phyloP scores from a whole-genome alignment of 1,284 basidiomycete genomes.

The Apiotrichum veenhuisii region DNA sequence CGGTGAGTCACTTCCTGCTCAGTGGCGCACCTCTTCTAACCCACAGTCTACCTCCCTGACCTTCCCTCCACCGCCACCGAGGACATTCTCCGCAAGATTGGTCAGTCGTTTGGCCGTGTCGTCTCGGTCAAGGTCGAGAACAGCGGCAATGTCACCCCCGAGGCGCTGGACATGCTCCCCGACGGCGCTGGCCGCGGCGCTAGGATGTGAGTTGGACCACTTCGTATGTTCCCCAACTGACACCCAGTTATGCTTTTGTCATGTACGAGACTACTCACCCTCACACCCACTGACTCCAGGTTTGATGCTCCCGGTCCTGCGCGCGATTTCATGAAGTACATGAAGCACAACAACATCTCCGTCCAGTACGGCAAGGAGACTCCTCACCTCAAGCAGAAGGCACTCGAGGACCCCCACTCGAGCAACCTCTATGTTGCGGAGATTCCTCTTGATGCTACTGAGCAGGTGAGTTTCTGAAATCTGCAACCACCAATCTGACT shows the following conservation, averaged over 20 bases:
- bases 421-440: slow-evolving; percentile 42
- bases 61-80: slow-evolving; percentile 19
- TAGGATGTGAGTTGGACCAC: neutral
- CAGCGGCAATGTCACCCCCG: neutral
- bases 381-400: slow-evolving; percentile 35
- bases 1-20: slow-evolving; percentile 20
- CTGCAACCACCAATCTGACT: slow-evolving; percentile 11
- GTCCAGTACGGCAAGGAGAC: slow-evolving; percentile 42
- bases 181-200: neutral
- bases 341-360: slow-evolving; percentile 15
- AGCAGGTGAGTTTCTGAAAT: slow-evolving; percentile 22
- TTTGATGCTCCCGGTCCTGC: slow-evolving; percentile 28
- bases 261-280: slow-evolving; percentile 25
- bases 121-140: slow-evolving; percentile 25
- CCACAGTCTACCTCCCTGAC: slow-evolving; percentile 32
- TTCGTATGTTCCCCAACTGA: slow-evolving; percentile 1
- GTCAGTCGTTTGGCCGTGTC: slow-evolving; percentile 29
- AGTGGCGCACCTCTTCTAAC: neutral
- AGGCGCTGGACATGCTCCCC: slow-evolving; percentile 13
- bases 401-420: slow-evolving; percentile 37
- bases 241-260: slow-evolving; percentile 30
- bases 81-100: slow-evolving; percentile 21
- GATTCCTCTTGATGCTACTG: slow-evolving; percentile 25
- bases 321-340: slow-evolving; percentile 22
- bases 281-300: slow-evolving; percentile 11